Evolutionary conservation across 2,329 filamentous ascomycete genomes (phyloP).

Genomic region (Claviceps sp.): DNA sequence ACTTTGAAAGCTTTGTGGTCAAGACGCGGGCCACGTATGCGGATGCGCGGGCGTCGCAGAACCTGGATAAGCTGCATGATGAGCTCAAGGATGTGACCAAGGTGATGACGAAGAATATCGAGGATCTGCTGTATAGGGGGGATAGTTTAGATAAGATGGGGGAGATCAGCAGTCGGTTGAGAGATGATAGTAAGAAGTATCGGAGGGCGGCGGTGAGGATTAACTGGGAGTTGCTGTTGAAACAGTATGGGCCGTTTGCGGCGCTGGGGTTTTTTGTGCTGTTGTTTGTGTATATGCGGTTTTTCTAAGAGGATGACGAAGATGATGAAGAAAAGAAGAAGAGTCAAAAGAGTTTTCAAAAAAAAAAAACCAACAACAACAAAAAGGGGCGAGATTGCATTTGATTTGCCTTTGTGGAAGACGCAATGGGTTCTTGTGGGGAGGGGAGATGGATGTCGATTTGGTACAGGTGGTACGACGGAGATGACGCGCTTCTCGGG

Average conservation of each 20-base stretch:
- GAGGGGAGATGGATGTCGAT: no score
- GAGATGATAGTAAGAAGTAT: conserved; percentile 93
- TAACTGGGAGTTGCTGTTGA: conserved; percentile 93
- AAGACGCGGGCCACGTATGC: conserved; percentile 90
- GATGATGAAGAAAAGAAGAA: background rate
- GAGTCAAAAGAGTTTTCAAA: background rate
- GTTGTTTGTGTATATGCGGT: conserved; percentile 82
- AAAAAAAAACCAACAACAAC: no score
- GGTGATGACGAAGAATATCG: conserved; percentile 99
- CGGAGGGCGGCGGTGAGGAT: conserved; percentile 83
- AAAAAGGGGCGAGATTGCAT: background rate
- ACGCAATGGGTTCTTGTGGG: no score
- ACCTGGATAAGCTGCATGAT: conserved; percentile 89
- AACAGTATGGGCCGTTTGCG: conserved; percentile 91
- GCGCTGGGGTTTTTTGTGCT: conserved; percentile 70
- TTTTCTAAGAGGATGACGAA: conserved; percentile 48
- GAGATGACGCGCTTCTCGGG: no score
- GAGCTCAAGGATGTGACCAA: conserved; percentile 96
- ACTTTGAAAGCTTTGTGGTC: conserved; percentile 94
- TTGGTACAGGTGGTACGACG: no score
- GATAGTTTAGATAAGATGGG: conserved; percentile 96
- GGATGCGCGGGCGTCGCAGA: conserved; percentile 79
- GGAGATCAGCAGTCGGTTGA: conserved; percentile 73
- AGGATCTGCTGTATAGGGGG: conserved; percentile 88
- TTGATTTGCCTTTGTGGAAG: no score